A percentile compares a stretch with the other conserved stretches of the same genome.
Evolutionary conservation across 106 monocot species (phyloP).

Genomic region (Vanilla planifolia): DNA sequence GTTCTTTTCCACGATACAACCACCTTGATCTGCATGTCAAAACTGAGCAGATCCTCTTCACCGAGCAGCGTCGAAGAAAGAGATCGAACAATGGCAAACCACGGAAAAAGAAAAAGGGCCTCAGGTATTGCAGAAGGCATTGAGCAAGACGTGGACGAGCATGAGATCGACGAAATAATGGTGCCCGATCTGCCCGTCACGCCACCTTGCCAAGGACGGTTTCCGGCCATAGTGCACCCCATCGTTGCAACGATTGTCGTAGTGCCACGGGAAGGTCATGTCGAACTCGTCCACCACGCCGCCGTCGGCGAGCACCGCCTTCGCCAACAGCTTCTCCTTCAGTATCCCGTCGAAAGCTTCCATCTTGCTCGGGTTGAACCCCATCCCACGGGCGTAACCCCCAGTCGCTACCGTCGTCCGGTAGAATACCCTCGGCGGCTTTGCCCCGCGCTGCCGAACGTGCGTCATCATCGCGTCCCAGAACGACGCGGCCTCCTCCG

Average conservation of each 20-base stretch:
- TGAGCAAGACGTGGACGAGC: conserved; percentile 87
- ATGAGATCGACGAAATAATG: conserved; percentile 92
- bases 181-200: conserved; percentile 82
- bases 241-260: conserved; percentile 81
- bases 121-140: conserved; percentile 51
- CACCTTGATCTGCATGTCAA: too few species aligned
- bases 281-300: conserved; percentile 91
- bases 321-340: conserved; percentile 60
- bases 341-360: conserved; percentile 73
- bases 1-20: too few species aligned
- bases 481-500: conserved; percentile 62
- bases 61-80: too few species aligned
- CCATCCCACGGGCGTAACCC: conserved; percentile 77
- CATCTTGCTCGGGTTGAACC: conserved; percentile 92
- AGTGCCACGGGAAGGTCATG: conserved; percentile 98
- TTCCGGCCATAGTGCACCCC: conserved; percentile 87
- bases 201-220: conserved; percentile 62
- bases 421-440: conserved; percentile 59
- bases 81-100: too few species aligned
- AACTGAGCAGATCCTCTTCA: too few species aligned
- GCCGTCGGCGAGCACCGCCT: conserved; percentile 47
- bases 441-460: conserved; percentile 5
- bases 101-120: too few species aligned
- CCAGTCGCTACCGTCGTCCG: conserved; percentile 75
- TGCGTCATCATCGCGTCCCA: conserved; percentile 51